A percentile compares a stretch with the other conserved stretches of the same genome.
Evolutionary conservation across 352 stramenopile species (phyloP).

Genomic region (Globisporangium barbulae): DNA sequence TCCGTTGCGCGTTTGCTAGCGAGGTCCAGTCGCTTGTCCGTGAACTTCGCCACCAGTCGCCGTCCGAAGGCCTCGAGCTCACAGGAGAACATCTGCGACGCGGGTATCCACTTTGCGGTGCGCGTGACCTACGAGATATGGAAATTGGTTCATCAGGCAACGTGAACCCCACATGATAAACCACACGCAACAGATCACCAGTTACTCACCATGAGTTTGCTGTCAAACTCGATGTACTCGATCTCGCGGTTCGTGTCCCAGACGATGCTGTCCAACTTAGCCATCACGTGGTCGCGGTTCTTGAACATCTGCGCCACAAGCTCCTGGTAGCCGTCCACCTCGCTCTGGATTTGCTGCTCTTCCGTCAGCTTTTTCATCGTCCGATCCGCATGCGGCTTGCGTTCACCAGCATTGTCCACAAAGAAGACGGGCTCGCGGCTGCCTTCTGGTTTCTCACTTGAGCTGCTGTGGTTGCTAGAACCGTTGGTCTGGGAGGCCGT

Average conservation of each 20-base stretch:
- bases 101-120: constrained; percentile 1
- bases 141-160: too few species aligned
- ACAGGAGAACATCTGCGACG: constrained; percentile 20
- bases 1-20: constrained; percentile 30
- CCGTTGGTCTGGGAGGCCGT: not conserved
- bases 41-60: constrained; percentile 26
- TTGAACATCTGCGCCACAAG: constrained; percentile 52
- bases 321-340: constrained; percentile 59
- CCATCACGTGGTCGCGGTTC: constrained; percentile 36
- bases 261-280: constrained; percentile 28
- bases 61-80: constrained; percentile 31
- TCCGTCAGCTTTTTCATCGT: constrained; percentile 20
- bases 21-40: constrained; percentile 28
- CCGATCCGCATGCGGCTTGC: constrained; percentile 17
- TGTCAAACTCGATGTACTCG: constrained; percentile 19
- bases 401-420: constrained; percentile 46
- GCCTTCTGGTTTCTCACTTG: not conserved
- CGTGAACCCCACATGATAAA: too few species aligned
- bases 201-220: constrained; percentile 22
- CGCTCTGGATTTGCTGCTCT: constrained; percentile 34
- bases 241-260: constrained; percentile 34
- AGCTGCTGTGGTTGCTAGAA: not conserved
- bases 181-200: not conserved
- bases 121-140: constrained; percentile 10
- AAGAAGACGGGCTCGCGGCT: constrained; percentile 3